These are phyloP conservation scores for Eutypella sp. DNA, from an alignment of 2,329 filamentous ascomycete species.

Conservation along the genomic window DNA sequence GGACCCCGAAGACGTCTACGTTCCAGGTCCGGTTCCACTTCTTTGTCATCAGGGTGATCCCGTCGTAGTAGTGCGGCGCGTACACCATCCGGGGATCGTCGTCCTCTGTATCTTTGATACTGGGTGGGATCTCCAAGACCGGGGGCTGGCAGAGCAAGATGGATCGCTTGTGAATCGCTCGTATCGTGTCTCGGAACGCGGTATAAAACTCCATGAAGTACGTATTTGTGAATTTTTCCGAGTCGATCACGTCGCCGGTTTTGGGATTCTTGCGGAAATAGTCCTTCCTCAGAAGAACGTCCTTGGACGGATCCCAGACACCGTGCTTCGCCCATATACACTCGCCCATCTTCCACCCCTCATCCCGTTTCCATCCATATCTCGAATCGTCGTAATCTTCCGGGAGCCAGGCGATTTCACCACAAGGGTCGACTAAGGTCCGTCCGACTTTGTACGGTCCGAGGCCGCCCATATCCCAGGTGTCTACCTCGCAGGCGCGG, in stretches of 20 bases:
- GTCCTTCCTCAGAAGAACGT: constrained; percentile 73
- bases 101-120: constrained; percentile 79
- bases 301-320: constrained; percentile 80
- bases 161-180: constrained; percentile 69
- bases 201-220: constrained; percentile 89
- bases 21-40: constrained; percentile 99
- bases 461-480: constrained; percentile 89
- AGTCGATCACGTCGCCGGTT: constrained; percentile 70
- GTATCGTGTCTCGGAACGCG: constrained; percentile 68
- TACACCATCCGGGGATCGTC: constrained; percentile 90
- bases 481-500: constrained; percentile 80
- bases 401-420: constrained; percentile 78
- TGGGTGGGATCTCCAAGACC: constrained; percentile 84
- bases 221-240: constrained; percentile 81
- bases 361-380: constrained; percentile 87
- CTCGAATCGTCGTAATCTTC: constrained; percentile 76
- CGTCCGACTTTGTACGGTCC: constrained; percentile 87
- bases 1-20: constrained; percentile 86
- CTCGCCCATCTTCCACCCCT: constrained; percentile 86
- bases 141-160: constrained; percentile 91
- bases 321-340: constrained; percentile 97
- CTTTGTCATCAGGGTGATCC: constrained; percentile 93
- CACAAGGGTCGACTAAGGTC: constrained; percentile 80
- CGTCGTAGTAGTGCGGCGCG: constrained; percentile 94
- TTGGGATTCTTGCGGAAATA: constrained; percentile 80